These are phyloP conservation scores for Salix arbutifolia DNA, from an alignment of 345 rosid species.

Conservation along the genomic window DNA sequence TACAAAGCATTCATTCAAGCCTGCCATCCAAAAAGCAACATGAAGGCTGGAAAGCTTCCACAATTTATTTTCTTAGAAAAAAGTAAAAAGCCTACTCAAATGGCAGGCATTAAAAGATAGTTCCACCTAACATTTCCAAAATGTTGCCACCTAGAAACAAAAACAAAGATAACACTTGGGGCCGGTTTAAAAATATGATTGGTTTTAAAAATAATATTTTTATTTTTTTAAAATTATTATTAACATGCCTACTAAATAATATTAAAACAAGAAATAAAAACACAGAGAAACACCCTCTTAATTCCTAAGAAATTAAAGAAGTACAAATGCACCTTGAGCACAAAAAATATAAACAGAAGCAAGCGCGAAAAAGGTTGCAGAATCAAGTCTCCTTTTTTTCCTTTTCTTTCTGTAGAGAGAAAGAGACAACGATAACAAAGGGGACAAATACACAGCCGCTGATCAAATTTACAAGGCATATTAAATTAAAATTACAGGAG, in stretches of 20 bases:
- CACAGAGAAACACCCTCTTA: too few species aligned
- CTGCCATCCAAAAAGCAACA: constrained; percentile 12
- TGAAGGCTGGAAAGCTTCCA: background rate
- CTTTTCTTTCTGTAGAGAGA: background rate
- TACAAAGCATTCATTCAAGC: background rate
- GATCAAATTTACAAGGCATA: constrained; percentile 33
- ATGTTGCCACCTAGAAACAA: background rate
- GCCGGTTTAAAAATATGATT: too few species aligned
- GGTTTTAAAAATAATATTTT: too few species aligned
- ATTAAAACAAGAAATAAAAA: too few species aligned
- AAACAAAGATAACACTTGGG: background rate
- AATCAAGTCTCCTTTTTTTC: background rate
- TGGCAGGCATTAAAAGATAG: background rate
- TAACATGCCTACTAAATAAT: too few species aligned
- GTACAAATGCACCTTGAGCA: background rate
- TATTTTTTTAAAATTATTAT: too few species aligned
- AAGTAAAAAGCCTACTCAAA: background rate
- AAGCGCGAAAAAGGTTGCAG: too few species aligned
- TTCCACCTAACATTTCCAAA: background rate
- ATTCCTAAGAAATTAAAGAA: background rate
- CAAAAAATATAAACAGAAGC: background rate
- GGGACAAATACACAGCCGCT: constrained; percentile 23
- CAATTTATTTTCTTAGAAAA: background rate
- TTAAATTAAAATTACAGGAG: constrained; percentile 33
- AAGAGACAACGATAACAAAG: background rate